Evolutionary conservation across 495 filamentous ascomycete genomes (phyloP).

Genomic region (Aspergillus incahuasiensis): DNA sequence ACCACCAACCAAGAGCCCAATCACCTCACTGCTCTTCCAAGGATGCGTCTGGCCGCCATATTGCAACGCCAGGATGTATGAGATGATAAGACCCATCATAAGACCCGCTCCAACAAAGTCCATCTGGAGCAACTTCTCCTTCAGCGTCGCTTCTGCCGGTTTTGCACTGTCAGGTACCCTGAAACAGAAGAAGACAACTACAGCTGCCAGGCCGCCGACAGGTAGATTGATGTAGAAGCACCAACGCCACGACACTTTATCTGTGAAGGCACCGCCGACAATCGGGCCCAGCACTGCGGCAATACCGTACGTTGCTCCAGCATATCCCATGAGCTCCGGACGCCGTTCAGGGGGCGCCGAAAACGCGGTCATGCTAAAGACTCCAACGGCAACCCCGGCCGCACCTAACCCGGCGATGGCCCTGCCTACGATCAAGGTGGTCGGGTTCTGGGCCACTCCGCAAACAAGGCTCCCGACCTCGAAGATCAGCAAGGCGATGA

Average conservation of each 20-base stretch:
- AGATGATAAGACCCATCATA: conserved; percentile 28
- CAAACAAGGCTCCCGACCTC: conserved; percentile 17
- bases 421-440: conserved; percentile 62
- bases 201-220: conserved; percentile 52
- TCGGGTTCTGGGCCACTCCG: conserved; percentile 18
- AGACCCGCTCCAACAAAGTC: conserved; percentile 26
- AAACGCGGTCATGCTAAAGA: conserved; percentile 38
- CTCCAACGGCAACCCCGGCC: conserved; percentile 19
- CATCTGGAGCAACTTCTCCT: conserved; percentile 28
- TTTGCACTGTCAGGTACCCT: conserved; percentile 17
- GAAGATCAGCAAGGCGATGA: conserved; percentile 5
- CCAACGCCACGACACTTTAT: conserved; percentile 68
- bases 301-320: conserved; percentile 66
- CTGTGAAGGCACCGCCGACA: conserved; percentile 52
- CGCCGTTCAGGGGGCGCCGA: conserved; percentile 49
- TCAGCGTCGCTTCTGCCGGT: conserved; percentile 13
- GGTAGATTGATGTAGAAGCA: conserved; percentile 78
- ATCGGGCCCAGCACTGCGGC: conserved; percentile 63
- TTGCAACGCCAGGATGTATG: conserved; percentile 35
- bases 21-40: neutral
- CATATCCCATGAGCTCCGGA: conserved; percentile 58
- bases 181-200: conserved; percentile 50
- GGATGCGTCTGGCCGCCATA: conserved; percentile 33
- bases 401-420: conserved; percentile 65
- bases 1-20: neutral